Conservation (phyloP, 2,329 filamentous ascomycete species). For the Claviceps citrina region DNA sequence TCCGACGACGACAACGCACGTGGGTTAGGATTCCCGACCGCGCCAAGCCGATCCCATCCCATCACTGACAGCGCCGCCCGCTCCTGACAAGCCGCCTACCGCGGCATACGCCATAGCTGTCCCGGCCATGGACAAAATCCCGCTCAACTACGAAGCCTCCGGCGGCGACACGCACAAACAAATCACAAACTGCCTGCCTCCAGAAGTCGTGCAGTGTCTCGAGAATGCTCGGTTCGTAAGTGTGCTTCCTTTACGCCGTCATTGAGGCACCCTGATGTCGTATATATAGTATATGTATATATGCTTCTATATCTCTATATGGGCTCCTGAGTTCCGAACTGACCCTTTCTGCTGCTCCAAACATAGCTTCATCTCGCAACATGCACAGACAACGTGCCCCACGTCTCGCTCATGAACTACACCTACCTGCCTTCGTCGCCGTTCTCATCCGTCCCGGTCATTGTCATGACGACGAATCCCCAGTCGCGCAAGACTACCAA, state of each 20-base stretch:
- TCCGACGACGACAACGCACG: not conserved
- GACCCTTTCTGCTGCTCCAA: not conserved
- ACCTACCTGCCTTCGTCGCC: constrained; percentile 78
- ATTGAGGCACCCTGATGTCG: too few relatives aligned
- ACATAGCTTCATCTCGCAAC: constrained; percentile 84
- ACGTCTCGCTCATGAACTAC: constrained; percentile 98
- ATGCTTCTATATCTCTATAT: too few relatives aligned
- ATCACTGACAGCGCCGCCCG: too few relatives aligned
- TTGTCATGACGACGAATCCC: constrained; percentile 84
- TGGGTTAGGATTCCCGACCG: not conserved
- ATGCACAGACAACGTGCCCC: constrained; percentile 65
- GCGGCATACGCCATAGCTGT: not conserved
- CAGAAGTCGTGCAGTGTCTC: constrained; percentile 77
- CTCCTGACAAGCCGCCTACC: too few relatives aligned
- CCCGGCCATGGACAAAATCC: constrained; percentile 43
- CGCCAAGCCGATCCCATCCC: not conserved
- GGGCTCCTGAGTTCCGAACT: not conserved
- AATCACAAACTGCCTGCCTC: constrained; percentile 53
- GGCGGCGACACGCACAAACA: constrained; percentile 58
- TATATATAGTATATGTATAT: too few relatives aligned
- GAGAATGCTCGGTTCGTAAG: constrained; percentile 88
- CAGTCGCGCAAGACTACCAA: constrained; percentile 69
- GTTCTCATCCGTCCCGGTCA: constrained; percentile 56
- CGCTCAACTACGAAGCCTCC: constrained; percentile 61
- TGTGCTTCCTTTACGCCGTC: too few relatives aligned